phyloP scores from a whole-genome alignment of 192 early-diverging fungal genomes.

The Entomortierella beljakovae region DNA sequence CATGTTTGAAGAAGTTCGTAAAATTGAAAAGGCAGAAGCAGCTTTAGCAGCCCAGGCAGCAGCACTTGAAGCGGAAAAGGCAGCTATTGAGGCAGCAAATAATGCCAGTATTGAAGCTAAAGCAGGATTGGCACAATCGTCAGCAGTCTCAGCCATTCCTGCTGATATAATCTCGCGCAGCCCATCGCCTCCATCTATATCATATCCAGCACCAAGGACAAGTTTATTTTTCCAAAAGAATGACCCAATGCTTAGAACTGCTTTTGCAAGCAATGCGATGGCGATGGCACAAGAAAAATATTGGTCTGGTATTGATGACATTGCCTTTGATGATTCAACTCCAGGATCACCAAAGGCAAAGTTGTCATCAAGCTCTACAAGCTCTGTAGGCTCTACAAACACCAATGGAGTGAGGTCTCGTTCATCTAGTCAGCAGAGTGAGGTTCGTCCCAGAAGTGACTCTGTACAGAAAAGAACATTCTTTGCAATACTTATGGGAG shows the following conservation, averaged over 20 bases:
- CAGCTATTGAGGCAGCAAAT: constrained; percentile 4
- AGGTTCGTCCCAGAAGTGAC: constrained; percentile 27
- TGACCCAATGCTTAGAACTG: constrained; percentile 40
- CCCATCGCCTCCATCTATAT: constrained; percentile 28
- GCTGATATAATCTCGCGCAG: constrained; percentile 31
- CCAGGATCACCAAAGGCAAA: constrained; percentile 24
- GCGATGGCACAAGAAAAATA: constrained; percentile 45
- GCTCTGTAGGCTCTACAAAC: not conserved
- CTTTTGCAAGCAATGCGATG: constrained; percentile 40
- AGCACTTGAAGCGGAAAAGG: constrained; percentile 23
- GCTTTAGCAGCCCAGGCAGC: constrained; percentile 36
- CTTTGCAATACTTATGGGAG: constrained; percentile 51
- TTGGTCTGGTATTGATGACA: constrained; percentile 52
- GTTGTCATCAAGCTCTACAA: not conserved
- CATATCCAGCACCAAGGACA: constrained; percentile 31
- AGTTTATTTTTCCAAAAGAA: constrained; percentile 54
- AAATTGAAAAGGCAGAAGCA: constrained; percentile 53
- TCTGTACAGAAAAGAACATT: constrained; percentile 40
- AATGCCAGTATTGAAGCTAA: constrained; percentile 4
- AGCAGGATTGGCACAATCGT: not conserved
- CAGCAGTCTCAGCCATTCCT: not conserved
- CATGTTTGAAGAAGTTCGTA: constrained; percentile 62
- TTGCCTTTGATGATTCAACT: constrained; percentile 32
- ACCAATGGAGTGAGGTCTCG: constrained; percentile 9
- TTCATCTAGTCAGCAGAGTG: constrained; percentile 13